Evolutionary conservation across 2,329 filamentous ascomycete genomes (phyloP), one percentile per base, ranked within the genome.

Genomic region (Nothophoma quercina): DNA sequence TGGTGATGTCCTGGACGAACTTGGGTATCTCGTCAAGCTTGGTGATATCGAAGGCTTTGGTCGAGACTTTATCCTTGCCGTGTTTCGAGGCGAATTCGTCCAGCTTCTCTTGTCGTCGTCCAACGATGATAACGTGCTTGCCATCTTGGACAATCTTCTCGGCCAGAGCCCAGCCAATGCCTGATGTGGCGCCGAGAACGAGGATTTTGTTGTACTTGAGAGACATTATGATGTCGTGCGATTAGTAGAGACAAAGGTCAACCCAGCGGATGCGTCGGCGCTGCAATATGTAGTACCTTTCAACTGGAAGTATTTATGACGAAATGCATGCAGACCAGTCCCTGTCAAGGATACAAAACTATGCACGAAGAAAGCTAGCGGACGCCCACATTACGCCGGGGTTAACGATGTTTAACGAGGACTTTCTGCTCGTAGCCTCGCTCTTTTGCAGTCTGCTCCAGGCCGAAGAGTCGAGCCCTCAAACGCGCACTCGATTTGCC

Each of bases 151-250:
- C 70, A 18, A 84, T 68, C 57, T 76, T 78, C 23, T 76, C 72
- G 3, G 81, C 79, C 12, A 84, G 74, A 5, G 80, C 80, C 56
- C 77, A 70, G 40, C 83, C 80, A 40, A 82, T 81, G 23, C 80
- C 80, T 13, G 75, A 77, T 12, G 78, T 82, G 29, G 81, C 82
- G n/a, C 83, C 82, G 8, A 84, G 71, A 22, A 85, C 67, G 7
- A 84, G 76, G 16, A 82, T 75, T 66, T 83, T 82, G 58, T 79
- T 80, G 72, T 83, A 83, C 29, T 68, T 68, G 52, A 79, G 72
- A 55, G 75, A 62, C 80, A 81, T 75, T 55, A 50, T 70, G 46
- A 22, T 22, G 16, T 32, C 43, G 25, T 22, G 16, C 18, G 12
- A 4, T 41, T 21, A 29, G 25, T 10, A 9, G 10, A 19, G 5